These are phyloP conservation scores for Cyberlindnera sargentensis DNA, from an alignment of 805 yeast genomes.

Conservation along the genomic window DNA sequence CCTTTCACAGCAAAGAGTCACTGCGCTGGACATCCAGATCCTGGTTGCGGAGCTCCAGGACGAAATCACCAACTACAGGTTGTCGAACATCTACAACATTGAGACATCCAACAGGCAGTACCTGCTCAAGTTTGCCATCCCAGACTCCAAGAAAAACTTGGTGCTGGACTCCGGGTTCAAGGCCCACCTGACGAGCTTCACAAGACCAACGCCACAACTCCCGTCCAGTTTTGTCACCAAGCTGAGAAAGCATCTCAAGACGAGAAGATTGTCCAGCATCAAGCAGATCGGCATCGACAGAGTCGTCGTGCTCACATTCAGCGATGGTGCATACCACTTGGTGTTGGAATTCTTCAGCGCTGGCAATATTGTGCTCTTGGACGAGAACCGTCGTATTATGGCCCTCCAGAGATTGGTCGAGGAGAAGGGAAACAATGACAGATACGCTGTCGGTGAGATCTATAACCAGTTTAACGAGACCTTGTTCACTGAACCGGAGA, in stretches of 20 bases:
- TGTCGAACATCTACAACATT: conserved; percentile 81
- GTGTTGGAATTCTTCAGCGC: conserved; percentile 93
- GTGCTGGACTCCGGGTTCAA: conserved; percentile 85
- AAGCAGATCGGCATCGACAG: conserved; percentile 76
- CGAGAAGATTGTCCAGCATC: conserved; percentile 66
- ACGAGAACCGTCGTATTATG: conserved; percentile 58
- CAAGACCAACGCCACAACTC: conserved; percentile 69
- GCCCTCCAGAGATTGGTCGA: conserved; percentile 73
- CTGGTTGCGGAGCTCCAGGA: conserved; percentile 58
- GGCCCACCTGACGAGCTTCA: conserved; percentile 70
- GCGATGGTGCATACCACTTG: conserved; percentile 71
- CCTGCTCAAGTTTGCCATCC: conserved; percentile 70
- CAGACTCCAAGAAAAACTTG: conserved; percentile 71
- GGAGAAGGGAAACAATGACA: conserved; percentile 57
- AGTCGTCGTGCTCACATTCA: conserved; percentile 75
- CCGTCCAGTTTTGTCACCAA: conserved; percentile 86
- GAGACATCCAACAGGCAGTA: conserved; percentile 66
- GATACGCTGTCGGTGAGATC: conserved; percentile 66
- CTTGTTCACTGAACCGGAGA: conserved; percentile 30
- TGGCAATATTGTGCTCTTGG: conserved; percentile 79
- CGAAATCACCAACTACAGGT: conserved; percentile 54
- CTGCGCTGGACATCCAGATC: conserved; percentile 74
- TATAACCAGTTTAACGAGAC: conserved; percentile 56
- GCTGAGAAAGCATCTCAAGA: conserved; percentile 77
- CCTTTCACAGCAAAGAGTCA: conserved; percentile 63